Percentiles rank a stretch among this genome's conserved stretches.
phyloP scores from a whole-genome alignment of 1,139 yeast genomes.

The Arxiozyma bovina region DNA sequence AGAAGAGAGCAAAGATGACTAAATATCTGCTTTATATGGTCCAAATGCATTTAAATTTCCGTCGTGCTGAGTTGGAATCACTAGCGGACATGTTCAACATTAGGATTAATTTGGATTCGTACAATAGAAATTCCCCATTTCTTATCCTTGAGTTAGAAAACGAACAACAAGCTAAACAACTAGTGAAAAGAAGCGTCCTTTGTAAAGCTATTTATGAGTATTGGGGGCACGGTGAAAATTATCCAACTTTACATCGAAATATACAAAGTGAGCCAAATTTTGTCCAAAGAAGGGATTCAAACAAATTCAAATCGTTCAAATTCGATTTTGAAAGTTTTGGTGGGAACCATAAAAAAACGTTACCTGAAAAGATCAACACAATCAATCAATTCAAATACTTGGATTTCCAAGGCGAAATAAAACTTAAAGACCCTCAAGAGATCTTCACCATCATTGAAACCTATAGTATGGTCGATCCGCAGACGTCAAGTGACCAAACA shows the following conservation, averaged over 20 bases:
- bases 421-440: constrained; percentile 71
- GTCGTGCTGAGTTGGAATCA: constrained; percentile 77
- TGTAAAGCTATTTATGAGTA: constrained; percentile 73
- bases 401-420: constrained; percentile 66
- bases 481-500: constrained; percentile 47
- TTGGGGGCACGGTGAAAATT: constrained; percentile 62
- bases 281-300: constrained; percentile 23
- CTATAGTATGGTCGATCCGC: constrained; percentile 42
- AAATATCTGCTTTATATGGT: constrained; percentile 72
- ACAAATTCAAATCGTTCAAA: constrained; percentile 51
- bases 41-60: constrained; percentile 70
- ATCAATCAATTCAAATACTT: constrained; percentile 69
- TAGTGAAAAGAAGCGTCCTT: constrained; percentile 61
- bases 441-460: constrained; percentile 68
- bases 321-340: constrained; percentile 73
- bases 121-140: constrained; percentile 60
- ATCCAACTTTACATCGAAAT: constrained; percentile 50
- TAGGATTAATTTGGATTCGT: constrained; percentile 49
- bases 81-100: constrained; percentile 58
- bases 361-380: constrained; percentile 44
- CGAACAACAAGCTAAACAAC: constrained; percentile 57
- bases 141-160: constrained; percentile 51
- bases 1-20: neutral
- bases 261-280: constrained; percentile 34
- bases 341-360: constrained; percentile 47